Evolutionary conservation across 352 stramenopile species (phyloP).

Genomic region (Globisporangium megalacanthum): DNA sequence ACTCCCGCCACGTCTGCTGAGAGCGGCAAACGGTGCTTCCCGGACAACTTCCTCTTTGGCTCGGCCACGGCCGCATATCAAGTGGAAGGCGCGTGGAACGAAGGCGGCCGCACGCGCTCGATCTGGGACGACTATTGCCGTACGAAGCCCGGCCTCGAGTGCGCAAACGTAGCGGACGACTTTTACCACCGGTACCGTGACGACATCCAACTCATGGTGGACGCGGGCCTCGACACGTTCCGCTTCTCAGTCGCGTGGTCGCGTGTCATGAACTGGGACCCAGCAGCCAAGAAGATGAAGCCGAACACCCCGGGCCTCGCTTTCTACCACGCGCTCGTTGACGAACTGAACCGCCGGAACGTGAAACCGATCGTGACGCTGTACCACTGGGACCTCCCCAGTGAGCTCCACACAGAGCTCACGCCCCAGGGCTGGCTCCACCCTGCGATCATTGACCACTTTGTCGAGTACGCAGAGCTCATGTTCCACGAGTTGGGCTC

Average conservation of each 20-base stretch:
- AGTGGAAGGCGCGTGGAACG: constrained; percentile 88
- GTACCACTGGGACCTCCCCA: constrained; percentile 95
- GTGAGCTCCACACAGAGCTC: constrained; percentile 75
- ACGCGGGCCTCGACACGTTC: constrained; percentile 81
- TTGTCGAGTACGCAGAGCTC: constrained; percentile 86
- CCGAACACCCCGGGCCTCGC: constrained; percentile 79
- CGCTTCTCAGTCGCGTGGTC: constrained; percentile 90
- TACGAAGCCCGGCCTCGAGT: constrained; percentile 33
- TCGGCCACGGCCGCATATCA: constrained; percentile 90
- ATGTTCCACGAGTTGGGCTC: constrained; percentile 90
- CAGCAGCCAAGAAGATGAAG: constrained; percentile 26
- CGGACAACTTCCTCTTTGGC: constrained; percentile 81
- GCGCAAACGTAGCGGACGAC: constrained; percentile 79
- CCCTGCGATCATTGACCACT: constrained; percentile 49
- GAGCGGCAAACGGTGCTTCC: constrained; percentile 43
- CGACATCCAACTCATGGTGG: constrained; percentile 57
- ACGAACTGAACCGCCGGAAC: constrained; percentile 53
- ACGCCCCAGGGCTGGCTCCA: constrained; percentile 64
- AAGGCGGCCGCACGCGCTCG: constrained; percentile 62
- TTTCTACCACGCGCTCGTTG: constrained; percentile 88
- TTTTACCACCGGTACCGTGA: constrained; percentile 76
- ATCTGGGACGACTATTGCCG: constrained; percentile 95
- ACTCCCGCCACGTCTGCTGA: neutral
- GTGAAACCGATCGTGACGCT: constrained; percentile 91
- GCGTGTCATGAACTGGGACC: constrained; percentile 78